Percentiles rank a stretch among this genome's conserved stretches.
Conservation (phyloP, 306 rosid genomes). For the Malus sylvestris region DNA sequence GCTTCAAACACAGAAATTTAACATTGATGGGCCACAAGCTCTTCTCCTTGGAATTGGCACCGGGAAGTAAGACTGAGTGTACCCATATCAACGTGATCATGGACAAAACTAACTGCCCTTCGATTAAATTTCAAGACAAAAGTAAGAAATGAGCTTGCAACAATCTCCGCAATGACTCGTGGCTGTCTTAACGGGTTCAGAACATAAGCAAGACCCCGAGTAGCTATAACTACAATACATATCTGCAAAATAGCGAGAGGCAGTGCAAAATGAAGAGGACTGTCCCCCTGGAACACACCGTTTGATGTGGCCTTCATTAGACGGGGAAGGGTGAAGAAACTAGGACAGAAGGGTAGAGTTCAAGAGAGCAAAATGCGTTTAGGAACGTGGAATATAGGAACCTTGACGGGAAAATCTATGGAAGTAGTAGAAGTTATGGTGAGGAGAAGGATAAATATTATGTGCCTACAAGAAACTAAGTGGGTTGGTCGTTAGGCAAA, state of each 20-base stretch:
- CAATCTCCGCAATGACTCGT: conserved; percentile 52
- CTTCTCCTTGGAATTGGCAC: neutral
- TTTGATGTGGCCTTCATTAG: conserved; percentile 82
- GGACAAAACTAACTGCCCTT: neutral
- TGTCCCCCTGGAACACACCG: conserved; percentile 73
- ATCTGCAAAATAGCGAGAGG: conserved; percentile 58
- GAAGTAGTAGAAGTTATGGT: too few species aligned
- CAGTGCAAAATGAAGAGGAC: conserved; percentile 75
- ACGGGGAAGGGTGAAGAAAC: too few species aligned
- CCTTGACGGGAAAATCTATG: too few species aligned
- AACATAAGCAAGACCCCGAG: conserved; percentile 46
- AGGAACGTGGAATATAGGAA: too few species aligned
- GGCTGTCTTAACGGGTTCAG: conserved; percentile 48
- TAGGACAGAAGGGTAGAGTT: too few species aligned
- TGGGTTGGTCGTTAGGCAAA: too few species aligned
- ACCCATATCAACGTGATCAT: neutral
- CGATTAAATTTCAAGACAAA: neutral
- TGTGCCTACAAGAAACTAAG: too few species aligned
- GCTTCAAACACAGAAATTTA: neutral
- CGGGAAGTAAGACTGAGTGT: neutral
- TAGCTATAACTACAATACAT: conserved; percentile 31
- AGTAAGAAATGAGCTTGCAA: conserved; percentile 42
- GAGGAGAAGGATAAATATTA: too few species aligned
- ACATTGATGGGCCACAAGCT: neutral
- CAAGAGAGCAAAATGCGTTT: too few species aligned